A percentile compares a stretch with the other conserved stretches of the same genome.
Evolutionary conservation across 169 alveolate species (phyloP).

Genomic region (Toxoplasma gondii): DNA sequence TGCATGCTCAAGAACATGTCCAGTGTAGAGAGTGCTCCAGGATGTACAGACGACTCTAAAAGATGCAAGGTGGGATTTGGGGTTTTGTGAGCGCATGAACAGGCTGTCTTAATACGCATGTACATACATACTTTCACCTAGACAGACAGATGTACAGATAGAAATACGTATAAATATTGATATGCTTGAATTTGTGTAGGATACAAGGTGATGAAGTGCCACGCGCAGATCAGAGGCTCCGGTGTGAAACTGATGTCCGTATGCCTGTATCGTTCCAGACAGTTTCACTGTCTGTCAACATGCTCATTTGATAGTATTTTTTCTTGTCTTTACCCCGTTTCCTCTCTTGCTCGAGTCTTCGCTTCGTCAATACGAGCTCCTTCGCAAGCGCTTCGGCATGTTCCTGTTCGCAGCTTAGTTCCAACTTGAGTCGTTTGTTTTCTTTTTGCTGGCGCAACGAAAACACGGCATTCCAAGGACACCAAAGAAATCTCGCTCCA

Average conservation of each 20-base stretch:
- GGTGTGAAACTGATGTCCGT: too few species aligned
- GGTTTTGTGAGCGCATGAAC: too few species aligned
- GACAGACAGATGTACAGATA: neutral
- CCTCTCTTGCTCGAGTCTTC: neutral
- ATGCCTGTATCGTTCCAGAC: too few species aligned
- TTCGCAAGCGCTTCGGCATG: neutral
- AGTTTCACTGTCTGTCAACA: too few species aligned
- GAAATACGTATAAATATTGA: neutral
- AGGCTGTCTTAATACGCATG: too few species aligned
- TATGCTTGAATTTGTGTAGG: neutral
- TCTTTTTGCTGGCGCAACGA: neutral
- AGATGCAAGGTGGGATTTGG: too few species aligned
- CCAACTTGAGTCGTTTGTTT: neutral
- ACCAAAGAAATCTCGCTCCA: neutral
- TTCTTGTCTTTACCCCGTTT: neutral
- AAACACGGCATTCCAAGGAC: neutral
- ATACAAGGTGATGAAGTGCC: neutral
- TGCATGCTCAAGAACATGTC: too few species aligned
- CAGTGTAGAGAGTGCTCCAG: too few species aligned
- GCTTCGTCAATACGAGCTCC: conserved; percentile 4
- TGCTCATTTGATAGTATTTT: too few species aligned
- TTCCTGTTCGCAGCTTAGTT: neutral
- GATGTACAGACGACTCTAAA: too few species aligned
- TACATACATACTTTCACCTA: too few species aligned
- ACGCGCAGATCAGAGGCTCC: neutral